Evolutionary conservation across 805 yeast genomes (phyloP).

Genomic region (Kuraishia molischiana): DNA sequence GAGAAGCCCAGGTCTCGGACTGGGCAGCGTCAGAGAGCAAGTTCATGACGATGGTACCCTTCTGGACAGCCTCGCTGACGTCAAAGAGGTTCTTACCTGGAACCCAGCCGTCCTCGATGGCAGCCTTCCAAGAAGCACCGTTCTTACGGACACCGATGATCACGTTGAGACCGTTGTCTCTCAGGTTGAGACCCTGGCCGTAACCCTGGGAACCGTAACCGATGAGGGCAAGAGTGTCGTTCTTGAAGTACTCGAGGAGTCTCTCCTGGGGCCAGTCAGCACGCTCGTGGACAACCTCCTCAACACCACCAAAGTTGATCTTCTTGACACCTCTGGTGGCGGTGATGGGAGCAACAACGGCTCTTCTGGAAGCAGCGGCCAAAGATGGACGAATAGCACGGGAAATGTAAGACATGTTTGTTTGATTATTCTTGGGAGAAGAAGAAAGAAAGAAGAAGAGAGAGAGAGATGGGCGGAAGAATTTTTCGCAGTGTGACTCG

Average conservation of each 20-base stretch:
- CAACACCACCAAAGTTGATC: slow-evolving; percentile 94
- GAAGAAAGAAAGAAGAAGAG: neutral
- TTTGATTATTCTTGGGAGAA: neutral
- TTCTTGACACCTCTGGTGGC: slow-evolving; percentile 88
- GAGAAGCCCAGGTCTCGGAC: slow-evolving; percentile 89
- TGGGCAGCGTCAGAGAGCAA: slow-evolving; percentile 98
- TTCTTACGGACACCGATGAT: slow-evolving; percentile 96
- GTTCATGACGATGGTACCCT: slow-evolving; percentile 96
- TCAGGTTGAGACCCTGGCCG: slow-evolving; percentile 98
- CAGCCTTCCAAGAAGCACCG: slow-evolving; percentile 99
- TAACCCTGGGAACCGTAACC: slow-evolving; percentile 99
- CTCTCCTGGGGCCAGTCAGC: slow-evolving; percentile 99
- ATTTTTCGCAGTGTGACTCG: too few species aligned
- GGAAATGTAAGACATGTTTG: slow-evolving; percentile 17
- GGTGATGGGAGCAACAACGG: slow-evolving; percentile 29
- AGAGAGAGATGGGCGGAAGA: neutral
- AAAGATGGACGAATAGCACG: slow-evolving; percentile 33
- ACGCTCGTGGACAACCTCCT: slow-evolving; percentile 96
- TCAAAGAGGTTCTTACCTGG: slow-evolving; percentile 98
- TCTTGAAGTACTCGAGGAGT: slow-evolving; percentile 91
- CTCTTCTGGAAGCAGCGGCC: slow-evolving; percentile 16
- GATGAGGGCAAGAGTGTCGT: slow-evolving; percentile 93
- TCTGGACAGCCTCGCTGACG: slow-evolving; percentile 84
- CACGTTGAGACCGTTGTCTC: slow-evolving; percentile 98
- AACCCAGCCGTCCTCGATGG: slow-evolving; percentile 99